Evolutionary conservation across 1,284 basidiomycete species (phyloP).

Genomic region (Trichosporon sp.): DNA sequence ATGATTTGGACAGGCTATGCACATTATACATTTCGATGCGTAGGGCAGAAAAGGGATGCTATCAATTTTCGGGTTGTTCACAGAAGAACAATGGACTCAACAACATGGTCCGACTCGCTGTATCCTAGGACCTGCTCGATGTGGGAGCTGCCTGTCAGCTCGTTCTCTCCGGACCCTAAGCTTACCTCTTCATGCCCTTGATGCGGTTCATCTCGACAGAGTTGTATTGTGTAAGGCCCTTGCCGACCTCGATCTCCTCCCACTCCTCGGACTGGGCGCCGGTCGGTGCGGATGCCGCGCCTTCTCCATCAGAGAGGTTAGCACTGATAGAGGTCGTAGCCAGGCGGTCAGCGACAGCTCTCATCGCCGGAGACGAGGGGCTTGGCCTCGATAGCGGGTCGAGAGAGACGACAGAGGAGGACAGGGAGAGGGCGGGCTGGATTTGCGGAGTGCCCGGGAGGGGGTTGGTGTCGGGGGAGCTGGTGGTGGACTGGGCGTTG

Average conservation of each 20-base stretch:
- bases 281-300: not conserved
- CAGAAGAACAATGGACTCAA: conserved; percentile 66
- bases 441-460: conserved; percentile 43
- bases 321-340: conserved; percentile 1
- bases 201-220: conserved; percentile 83
- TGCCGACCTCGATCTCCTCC: conserved; percentile 83
- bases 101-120: conserved; percentile 92
- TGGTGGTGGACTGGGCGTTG: conserved; percentile 2
- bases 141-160: conserved; percentile 58
- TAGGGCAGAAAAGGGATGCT: not conserved
- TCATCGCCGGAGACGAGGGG: conserved; percentile 33
- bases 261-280: conserved; percentile 51
- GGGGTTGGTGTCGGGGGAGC: conserved; percentile 15
- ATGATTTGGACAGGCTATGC: not conserved
- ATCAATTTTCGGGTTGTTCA: conserved; percentile 5
- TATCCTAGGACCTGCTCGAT: conserved; percentile 80
- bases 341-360: conserved; percentile 25
- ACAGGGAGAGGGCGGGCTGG: conserved; percentile 41
- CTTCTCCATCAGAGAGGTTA: not conserved
- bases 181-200: conserved; percentile 82
- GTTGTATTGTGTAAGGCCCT: conserved; percentile 93
- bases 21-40: not conserved
- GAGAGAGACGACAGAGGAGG: conserved; percentile 45
- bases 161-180: conserved; percentile 13
- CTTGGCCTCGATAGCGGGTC: conserved; percentile 39